Conservation (phyloP, 768 basidiomycete genomes). For the Hemileccinum rubropunctum region DNA sequence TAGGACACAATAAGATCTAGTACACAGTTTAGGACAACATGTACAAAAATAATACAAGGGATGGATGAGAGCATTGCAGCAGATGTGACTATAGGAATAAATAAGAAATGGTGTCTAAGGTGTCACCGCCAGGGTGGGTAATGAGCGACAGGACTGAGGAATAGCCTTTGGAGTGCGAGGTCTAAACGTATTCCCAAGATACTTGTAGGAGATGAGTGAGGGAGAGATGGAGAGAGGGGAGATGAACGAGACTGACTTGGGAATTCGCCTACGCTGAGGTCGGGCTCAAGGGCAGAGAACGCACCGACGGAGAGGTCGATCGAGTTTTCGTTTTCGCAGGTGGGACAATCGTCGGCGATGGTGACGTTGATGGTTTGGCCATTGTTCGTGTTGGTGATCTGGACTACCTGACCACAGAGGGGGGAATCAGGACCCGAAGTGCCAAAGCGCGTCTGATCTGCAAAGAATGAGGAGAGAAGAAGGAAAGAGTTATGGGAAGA, state of each 20-base stretch:
- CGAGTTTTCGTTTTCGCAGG: slow-evolving; percentile 61
- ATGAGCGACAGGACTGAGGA: too few species aligned
- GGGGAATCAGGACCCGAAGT: slow-evolving; percentile 42
- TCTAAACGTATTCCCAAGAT: slow-evolving; percentile 25
- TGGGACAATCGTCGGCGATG: slow-evolving; percentile 81
- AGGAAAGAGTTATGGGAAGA: background rate
- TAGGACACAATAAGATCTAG: too few species aligned
- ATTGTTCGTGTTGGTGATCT: slow-evolving; percentile 59
- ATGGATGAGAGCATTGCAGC: too few species aligned
- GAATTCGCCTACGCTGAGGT: slow-evolving; percentile 49
- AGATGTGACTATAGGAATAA: background rate
- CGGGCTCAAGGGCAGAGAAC: slow-evolving; percentile 54
- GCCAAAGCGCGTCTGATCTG: slow-evolving; percentile 55
- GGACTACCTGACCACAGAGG: slow-evolving; percentile 65
- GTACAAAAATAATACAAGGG: too few species aligned
- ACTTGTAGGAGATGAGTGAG: slow-evolving; percentile 21
- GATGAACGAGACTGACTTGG: slow-evolving; percentile 44
- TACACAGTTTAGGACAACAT: too few species aligned
- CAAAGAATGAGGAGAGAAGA: slow-evolving; percentile 1
- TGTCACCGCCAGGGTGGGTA: background rate
- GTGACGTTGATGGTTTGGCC: slow-evolving; percentile 54
- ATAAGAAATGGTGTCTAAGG: background rate
- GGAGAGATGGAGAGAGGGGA: background rate
- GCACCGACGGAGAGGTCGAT: slow-evolving; percentile 74
- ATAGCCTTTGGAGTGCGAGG: too few species aligned